Evolutionary conservation across 257 asterid species (phyloP).

Genomic region (Primulina huaijiensis): DNA sequence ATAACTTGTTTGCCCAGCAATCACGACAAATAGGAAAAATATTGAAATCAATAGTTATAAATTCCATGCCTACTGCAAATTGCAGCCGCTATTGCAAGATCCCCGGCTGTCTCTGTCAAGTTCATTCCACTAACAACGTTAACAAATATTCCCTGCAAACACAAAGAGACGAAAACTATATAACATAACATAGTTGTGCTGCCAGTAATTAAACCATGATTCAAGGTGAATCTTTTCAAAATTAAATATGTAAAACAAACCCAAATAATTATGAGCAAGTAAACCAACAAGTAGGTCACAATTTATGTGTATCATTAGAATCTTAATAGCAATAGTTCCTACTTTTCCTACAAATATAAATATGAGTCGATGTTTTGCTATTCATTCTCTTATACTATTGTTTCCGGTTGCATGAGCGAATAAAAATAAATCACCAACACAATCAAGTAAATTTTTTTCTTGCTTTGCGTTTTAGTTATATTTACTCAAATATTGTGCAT

Average conservation of each 20-base stretch:
- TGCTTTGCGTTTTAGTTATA: background rate
- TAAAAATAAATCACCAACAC: conserved; percentile 2
- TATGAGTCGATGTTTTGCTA: background rate
- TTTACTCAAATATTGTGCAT: conserved; percentile 12
- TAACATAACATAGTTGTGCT: conserved; percentile 6
- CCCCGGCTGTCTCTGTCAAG: conserved; percentile 87
- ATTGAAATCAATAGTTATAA: conserved; percentile 2
- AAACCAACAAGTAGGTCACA: background rate
- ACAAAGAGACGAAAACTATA: conserved; percentile 21
- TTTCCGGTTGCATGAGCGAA: conserved; percentile 6
- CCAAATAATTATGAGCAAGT: background rate
- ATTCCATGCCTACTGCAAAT: conserved; percentile 87
- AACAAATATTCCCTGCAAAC: conserved; percentile 63
- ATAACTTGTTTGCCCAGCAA: background rate
- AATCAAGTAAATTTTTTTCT: background rate
- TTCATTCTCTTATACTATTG: background rate
- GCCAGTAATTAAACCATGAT: conserved; percentile 13
- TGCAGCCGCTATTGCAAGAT: conserved; percentile 94
- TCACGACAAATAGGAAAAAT: background rate
- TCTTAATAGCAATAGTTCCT: background rate
- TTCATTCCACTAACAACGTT: conserved; percentile 71
- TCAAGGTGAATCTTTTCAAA: background rate
- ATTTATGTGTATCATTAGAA: conserved; percentile 11
- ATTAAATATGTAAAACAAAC: background rate
- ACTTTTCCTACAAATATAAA: conserved; percentile 1